A percentile compares a stretch with the other conserved stretches of the same genome.
Conservation (phyloP, 139 green algal genomes). For the Haematococcus lacustris region DNA sequence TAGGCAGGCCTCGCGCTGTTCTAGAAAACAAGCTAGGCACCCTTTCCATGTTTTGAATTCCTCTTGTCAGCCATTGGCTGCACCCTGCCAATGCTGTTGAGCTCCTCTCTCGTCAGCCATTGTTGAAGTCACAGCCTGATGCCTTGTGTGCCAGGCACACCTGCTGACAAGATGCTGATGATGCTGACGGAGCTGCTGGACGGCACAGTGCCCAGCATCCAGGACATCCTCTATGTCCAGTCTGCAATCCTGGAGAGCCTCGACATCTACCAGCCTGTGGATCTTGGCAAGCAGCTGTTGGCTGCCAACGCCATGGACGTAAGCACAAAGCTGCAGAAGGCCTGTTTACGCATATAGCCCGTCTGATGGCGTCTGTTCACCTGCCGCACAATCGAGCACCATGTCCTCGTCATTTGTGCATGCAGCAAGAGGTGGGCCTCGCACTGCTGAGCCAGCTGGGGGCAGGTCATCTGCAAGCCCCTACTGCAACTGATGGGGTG, state of each 20-base stretch:
- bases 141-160: constrained; percentile 23
- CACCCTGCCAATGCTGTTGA: too few species aligned
- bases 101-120: too few species aligned
- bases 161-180: constrained; percentile 47
- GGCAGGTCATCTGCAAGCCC: too few species aligned
- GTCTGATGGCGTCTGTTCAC: too few species aligned
- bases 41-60: too few species aligned
- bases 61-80: too few species aligned
- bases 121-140: too few species aligned
- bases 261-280: constrained; percentile 44
- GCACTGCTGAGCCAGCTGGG: constrained; percentile 38
- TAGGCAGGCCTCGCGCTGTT: not conserved
- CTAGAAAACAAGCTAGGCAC: not conserved
- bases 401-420: too few species aligned
- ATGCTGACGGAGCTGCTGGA: constrained; percentile 52
- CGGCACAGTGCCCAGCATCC: constrained; percentile 21
- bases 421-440: constrained; percentile 33
- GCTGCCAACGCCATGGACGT: constrained; percentile 27
- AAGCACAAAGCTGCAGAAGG: too few species aligned
- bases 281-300: constrained; percentile 45
- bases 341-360: too few species aligned
- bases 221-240: constrained; percentile 52
- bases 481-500: too few species aligned
- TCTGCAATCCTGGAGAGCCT: constrained; percentile 37
- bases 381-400: too few species aligned